A percentile compares a stretch with the other conserved stretches of the same genome.
These are phyloP conservation scores for Neopestalotiopsis clavispora DNA, from an alignment of 2,329 filamentous ascomycete genomes.

Conservation along the genomic window DNA sequence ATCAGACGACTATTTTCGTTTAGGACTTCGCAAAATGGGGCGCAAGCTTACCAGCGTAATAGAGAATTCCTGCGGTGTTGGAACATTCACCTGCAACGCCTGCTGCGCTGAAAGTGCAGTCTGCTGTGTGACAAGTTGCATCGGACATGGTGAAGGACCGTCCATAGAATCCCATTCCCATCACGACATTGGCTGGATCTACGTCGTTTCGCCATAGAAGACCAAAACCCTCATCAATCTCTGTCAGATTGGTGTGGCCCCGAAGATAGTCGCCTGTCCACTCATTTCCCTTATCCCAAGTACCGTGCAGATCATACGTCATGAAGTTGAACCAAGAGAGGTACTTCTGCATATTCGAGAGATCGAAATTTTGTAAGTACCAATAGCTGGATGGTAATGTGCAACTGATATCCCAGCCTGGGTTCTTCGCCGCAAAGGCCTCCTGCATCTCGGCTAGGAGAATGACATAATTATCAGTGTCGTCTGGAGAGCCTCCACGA, in stretches of 20 bases:
- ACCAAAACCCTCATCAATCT: constrained; percentile 5
- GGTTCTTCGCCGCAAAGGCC: constrained; percentile 17
- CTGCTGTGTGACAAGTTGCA: constrained; percentile 26
- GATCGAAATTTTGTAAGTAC: constrained; percentile 35
- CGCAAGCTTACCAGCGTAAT: constrained; percentile 12
- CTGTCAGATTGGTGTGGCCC: constrained; percentile 11
- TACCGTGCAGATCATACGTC: constrained; percentile 8
- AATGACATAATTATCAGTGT: too few relatives aligned
- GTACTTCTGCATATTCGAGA: constrained; percentile 19
- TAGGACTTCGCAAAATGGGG: too few relatives aligned
- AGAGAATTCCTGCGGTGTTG: constrained; percentile 25
- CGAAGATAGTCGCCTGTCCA: constrained; percentile 1
- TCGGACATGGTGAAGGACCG: constrained; percentile 24
- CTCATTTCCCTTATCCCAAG: constrained; percentile 1
- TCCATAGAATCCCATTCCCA: constrained; percentile 16
- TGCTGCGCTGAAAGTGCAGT: constrained; percentile 28
- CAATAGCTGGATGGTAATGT: constrained; percentile 25
- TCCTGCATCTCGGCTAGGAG: too few relatives aligned
- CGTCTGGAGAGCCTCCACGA: too few relatives aligned
- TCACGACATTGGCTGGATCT: neutral
- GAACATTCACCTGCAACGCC: constrained; percentile 28
- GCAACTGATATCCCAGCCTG: constrained; percentile 18
- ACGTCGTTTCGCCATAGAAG: constrained; percentile 10
- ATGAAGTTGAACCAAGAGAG: constrained; percentile 11
- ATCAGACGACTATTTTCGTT: too few relatives aligned